Evolutionary conservation across 169 alveolate genomes (phyloP).

Genomic region (Cardiosporidium cionae): DNA sequence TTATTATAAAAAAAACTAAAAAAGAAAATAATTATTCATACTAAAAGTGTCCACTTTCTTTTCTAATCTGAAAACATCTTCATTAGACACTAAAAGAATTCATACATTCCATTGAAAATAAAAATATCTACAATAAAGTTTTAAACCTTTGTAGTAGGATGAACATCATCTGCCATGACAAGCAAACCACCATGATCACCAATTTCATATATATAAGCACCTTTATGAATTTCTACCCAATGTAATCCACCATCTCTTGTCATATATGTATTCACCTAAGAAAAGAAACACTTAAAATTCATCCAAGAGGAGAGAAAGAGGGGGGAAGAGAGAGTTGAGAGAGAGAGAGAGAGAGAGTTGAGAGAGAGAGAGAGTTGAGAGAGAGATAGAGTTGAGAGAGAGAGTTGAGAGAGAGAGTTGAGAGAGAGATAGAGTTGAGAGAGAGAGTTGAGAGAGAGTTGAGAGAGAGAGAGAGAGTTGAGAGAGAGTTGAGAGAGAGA

Average conservation of each 20-base stretch:
- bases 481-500: too few species aligned
- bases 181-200: constrained; percentile 98
- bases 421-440: too few species aligned
- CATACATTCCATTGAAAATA: not conserved
- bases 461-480: too few species aligned
- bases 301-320: not conserved
- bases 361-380: too few species aligned
- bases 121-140: not conserved
- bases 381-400: too few species aligned
- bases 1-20: too few species aligned
- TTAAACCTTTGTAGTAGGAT: constrained; percentile 29
- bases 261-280: constrained; percentile 84
- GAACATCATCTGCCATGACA: constrained; percentile 88
- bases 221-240: constrained; percentile 94
- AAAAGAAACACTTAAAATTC: not conserved
- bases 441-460: too few species aligned
- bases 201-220: constrained; percentile 92
- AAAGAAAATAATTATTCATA: too few species aligned
- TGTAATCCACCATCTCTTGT: constrained; percentile 96
- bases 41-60: too few species aligned
- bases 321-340: too few species aligned
- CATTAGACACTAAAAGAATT: not conserved
- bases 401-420: too few species aligned
- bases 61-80: not conserved
- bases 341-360: too few species aligned